Evolutionary conservation across 1,284 basidiomycete genomes (phyloP).

Genomic region (Salmacisia buchloeana): DNA sequence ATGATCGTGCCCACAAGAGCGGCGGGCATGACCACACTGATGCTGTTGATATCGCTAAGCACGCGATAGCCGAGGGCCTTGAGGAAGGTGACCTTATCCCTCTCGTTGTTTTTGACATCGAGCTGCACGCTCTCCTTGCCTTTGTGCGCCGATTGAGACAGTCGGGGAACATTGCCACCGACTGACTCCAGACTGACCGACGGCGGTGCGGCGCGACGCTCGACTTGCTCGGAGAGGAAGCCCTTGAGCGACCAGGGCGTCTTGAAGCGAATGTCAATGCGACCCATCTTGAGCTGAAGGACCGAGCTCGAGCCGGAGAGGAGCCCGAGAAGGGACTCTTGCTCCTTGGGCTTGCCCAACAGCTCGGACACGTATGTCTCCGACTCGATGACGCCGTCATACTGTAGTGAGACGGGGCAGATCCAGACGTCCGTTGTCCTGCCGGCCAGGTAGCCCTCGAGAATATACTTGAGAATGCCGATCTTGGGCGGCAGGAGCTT

Average conservation of each 20-base stretch:
- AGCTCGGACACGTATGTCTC: conserved; percentile 51
- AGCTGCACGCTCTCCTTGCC: conserved; percentile 20
- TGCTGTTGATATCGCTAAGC: conserved; percentile 50
- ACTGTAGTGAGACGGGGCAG: conserved; percentile 51
- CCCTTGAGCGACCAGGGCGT: conserved; percentile 50
- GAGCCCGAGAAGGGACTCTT: conserved; percentile 50
- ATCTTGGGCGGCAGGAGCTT: conserved; percentile 52
- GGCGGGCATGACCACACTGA: conserved; percentile 51
- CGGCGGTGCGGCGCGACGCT: conserved; percentile 28
- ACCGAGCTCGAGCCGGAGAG: conserved; percentile 46
- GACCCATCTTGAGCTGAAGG: conserved; percentile 48
- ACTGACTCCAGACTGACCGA: no score
- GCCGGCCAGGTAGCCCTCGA: conserved; percentile 45
- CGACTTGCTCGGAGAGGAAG: conserved; percentile 46
- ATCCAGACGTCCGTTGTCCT: conserved; percentile 50
- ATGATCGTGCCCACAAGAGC: conserved; percentile 50
- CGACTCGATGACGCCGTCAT: conserved; percentile 52
- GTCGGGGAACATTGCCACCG: no score
- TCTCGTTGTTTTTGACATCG: conserved; percentile 26
- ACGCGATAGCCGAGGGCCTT: conserved; percentile 51
- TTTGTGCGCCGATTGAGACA: conserved; percentile 12
- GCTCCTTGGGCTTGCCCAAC: conserved; percentile 52
- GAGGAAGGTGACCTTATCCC: conserved; percentile 43
- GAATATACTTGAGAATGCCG: conserved; percentile 52
- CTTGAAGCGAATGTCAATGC: conserved; percentile 52